Evolutionary conservation across 306 rosid genomes (phyloP), one percentile per base, ranked within the genome.

Genomic region (Lupinus albus): DNA sequence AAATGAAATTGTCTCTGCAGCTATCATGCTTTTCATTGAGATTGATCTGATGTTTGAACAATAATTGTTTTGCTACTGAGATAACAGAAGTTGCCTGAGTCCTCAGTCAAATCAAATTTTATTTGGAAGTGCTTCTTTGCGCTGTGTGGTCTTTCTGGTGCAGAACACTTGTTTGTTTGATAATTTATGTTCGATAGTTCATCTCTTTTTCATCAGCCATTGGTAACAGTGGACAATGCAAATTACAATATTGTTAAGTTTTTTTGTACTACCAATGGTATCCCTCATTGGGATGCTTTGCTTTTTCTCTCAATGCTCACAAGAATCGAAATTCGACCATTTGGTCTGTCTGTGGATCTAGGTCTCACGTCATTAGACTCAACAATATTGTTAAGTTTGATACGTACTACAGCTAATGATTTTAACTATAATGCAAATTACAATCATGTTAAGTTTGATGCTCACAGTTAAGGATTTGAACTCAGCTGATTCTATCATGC

Each of bases 401-500:
- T n/a, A n/a, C n/a, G n/a, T n/a, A n/a, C n/a, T n/a, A n/a, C n/a
- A n/a, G n/a, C n/a, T n/a, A n/a, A n/a, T n/a, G n/a, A n/a, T n/a
- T n/a, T n/a, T n/a, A n/a, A n/a, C n/a, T n/a, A n/a, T n/a, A 44
- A 12, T 6, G 49, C 49, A 44, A 64, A 15, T 63, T 44, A 63
- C 13, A 13, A 28, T 45, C 25, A 3, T 45, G 66, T 21, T 6
- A 25, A 13, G 25, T 45, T 45, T n/a, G 55, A 45, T 63, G 21
- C 12, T 61, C n/a, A 1, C 0, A 8, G 45, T 42, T 42, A 11
- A 42, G 14, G 14, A 11, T 42, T 42, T 12, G 49, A 4, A 7
- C 8, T 2, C 30, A 4, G 30, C 30, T 25, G 30, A 25, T 25
- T 25, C 30, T 25, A 25, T 25, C 4, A 25, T 25, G 30, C 4